Evolutionary conservation across 208 protist species (phyloP), one percentile per base, ranked within the genome.

Genomic region (Cochliopodium minus): DNA sequence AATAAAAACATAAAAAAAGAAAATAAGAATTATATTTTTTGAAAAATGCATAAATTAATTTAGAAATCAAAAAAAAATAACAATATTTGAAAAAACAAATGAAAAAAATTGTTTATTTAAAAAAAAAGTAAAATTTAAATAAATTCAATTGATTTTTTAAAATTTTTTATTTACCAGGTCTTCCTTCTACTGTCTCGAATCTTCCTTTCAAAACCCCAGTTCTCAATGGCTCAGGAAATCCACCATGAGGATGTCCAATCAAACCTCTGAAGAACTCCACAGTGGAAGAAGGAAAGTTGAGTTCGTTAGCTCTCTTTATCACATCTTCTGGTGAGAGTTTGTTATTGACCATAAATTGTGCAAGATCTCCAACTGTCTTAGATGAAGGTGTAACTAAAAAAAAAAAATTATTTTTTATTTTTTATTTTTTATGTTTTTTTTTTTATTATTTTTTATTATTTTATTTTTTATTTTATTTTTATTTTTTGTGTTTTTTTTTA

Each of bases 361-460:
- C 79, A 15, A 86, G 67, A 59, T 86, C 81, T 34, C 79, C 79
- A n/a, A 86, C 81, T 25, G 80, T 71, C 70, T 83, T 82, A 38
- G 67, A 80, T n/a, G 50, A 71, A 5, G 75, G 77, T 26, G 77
- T 81, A 26, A 83, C 69, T n/a, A n/a, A n/a, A n/a, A n/a, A n/a
- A n/a, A n/a, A n/a, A n/a, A n/a, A n/a, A n/a, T 35, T 67, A 54
- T n/a, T 26, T 52, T 34, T 52, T 15, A 15, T 26, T 15, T 62
- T 29, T 65, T 25, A n/a, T n/a, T n/a, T n/a, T n/a, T n/a, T n/a
- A n/a, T n/a, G n/a, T n/a, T n/a, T n/a, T n/a, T n/a, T n/a, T 28
- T 32, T 43, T 15, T 20, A 50, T 29, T 28, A 58, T 58, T 39
- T 22, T 26, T 15, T 62, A 64, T 62, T 2, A 39, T 59, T 22